phyloP scores from a whole-genome alignment of 257 asterid species.

The Anisodus tanguticus region DNA sequence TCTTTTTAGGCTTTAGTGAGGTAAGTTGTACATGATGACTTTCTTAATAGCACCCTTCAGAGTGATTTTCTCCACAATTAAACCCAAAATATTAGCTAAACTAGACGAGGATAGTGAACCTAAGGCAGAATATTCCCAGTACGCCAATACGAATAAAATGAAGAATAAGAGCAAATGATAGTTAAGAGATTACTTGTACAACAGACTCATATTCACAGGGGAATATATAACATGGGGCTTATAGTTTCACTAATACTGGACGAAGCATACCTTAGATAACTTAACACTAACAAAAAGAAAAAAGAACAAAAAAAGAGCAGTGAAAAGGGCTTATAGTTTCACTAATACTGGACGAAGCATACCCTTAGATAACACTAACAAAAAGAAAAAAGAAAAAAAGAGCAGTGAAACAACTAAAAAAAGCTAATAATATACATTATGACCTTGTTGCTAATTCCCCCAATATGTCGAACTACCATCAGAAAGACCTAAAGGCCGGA shows the following conservation, averaged over 20 bases:
- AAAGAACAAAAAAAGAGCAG: background rate
- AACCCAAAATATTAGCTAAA: too few relatives aligned
- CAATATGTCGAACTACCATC: background rate
- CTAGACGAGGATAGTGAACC: background rate
- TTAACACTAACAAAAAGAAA: background rate
- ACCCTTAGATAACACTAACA: background rate
- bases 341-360: background rate
- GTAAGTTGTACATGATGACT: too few relatives aligned
- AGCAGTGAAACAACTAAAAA: background rate
- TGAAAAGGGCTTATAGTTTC: background rate
- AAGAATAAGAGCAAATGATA: background rate
- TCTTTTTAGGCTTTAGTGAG: too few relatives aligned
- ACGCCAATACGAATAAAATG: background rate
- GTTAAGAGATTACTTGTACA: too few relatives aligned
- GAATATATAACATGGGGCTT: background rate
- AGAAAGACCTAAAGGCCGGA: background rate
- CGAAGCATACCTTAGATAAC: background rate
- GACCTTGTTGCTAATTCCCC: constrained; percentile 29
- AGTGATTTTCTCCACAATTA: too few relatives aligned
- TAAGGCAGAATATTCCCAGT: background rate
- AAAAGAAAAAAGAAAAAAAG: too few relatives aligned
- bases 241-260: background rate
- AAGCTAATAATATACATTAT: background rate
- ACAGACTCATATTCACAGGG: background rate
- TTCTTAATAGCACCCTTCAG: too few relatives aligned